Evolutionary conservation across 768 basidiomycete species (phyloP), one percentile per base, ranked within the genome.

Genomic region (Boletus patriciae): DNA sequence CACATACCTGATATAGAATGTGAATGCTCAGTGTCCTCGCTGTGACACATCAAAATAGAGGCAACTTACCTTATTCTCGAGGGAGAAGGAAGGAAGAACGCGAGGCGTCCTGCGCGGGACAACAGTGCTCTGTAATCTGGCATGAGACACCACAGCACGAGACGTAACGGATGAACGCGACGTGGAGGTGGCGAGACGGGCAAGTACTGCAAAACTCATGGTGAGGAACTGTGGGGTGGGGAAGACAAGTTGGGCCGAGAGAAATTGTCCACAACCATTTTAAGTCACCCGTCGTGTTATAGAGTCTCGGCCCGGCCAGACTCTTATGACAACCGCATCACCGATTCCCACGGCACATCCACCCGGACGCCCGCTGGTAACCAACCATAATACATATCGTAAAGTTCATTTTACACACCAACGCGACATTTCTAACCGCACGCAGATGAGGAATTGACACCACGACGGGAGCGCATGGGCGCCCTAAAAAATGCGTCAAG

Each of bases 11-110:
- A 8, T 19, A 34, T 42, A 13, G 27, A 48, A 12, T 23, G 48
- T 19, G 36, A 58, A 54, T 29, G 8, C 16, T 49, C 36, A 50
- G 48, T 19, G 33, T 43, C 16, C 33, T 54, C 21, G 29, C 36
- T 34, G 15, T 23, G 37, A 15, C 55, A 29, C 36, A 47, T 37
- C 29, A 15, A 6, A 40, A 29, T n/a, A 7, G 23, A 19, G 8
- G 8, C 19, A 2, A 43, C 72, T 61, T 49, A 87, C 91, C 80
- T 90, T 93, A 67, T 80, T 81, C 68, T 84, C 77, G 77, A 96
- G 81, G 11, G 92, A 93, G 67, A 96, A 89, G 27, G 82, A 79
- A 11, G 87, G 82, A 37, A 95, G 79, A 6, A 85, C 83, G 66
- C 77, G 83, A 15, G 78, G 76, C 12, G 59, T 33, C 23, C 55